Evolutionary conservation across 2,329 filamentous ascomycete genomes (phyloP).

Genomic region (Cladosporium sp.): DNA sequence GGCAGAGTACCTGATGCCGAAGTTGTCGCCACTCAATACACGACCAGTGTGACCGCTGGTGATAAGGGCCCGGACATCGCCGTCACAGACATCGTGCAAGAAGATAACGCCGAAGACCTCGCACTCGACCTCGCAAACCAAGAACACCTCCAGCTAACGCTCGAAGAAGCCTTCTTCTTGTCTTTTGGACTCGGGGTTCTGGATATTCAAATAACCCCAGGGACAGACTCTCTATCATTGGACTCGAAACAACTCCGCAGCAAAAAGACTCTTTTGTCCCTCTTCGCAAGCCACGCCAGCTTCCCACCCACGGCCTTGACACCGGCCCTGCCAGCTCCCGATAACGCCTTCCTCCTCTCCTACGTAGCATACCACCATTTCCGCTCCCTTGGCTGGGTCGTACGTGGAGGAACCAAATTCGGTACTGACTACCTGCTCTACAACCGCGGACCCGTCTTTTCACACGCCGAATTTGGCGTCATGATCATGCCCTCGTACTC

Average conservation of each 20-base stretch:
- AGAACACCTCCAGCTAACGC: conserved; percentile 88
- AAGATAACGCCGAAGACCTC: conserved; percentile 13
- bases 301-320: conserved; percentile 62
- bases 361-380: conserved; percentile 96
- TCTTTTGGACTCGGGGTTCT: conserved; percentile 75
- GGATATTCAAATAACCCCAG: conserved; percentile 49
- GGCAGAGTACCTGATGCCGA: conserved; percentile 12
- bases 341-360: conserved; percentile 79
- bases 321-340: conserved; percentile 51
- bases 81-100: not conserved
- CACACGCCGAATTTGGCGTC: conserved; percentile 89
- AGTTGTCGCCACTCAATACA: not conserved
- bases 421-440: conserved; percentile 94
- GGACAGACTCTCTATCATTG: conserved; percentile 23
- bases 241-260: conserved; percentile 37
- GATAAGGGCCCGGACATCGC: conserved; percentile 5
- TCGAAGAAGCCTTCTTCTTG: conserved; percentile 90
- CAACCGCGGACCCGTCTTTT: conserved; percentile 85
- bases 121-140: conserved; percentile 43
- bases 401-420: conserved; percentile 89
- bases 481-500: conserved; percentile 79
- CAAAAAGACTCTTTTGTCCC: conserved; percentile 39
- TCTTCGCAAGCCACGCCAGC: conserved; percentile 46
- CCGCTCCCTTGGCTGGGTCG: conserved; percentile 90
- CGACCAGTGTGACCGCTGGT: not conserved